Conservation (phyloP, 768 basidiomycete genomes). For the Amanita pseudoporphyria region DNA sequence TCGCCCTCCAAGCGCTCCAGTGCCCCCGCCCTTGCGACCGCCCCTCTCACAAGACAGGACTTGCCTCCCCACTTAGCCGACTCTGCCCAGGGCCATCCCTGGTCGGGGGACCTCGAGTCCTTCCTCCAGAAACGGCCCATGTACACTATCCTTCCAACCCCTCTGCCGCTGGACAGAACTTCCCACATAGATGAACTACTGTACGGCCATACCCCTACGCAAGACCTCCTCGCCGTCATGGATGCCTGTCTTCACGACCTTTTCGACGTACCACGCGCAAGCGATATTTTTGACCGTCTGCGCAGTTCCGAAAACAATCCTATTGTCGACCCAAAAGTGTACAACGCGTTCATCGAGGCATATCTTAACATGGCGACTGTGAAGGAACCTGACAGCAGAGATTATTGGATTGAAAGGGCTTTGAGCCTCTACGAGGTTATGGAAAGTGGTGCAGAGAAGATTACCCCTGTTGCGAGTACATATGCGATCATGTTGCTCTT, state of each 20-base stretch:
- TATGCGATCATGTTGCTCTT: slow-evolving; percentile 63
- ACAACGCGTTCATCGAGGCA: slow-evolving; percentile 60
- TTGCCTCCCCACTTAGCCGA: slow-evolving; percentile 24
- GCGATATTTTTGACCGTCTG: slow-evolving; percentile 58
- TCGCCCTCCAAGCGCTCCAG: slow-evolving; percentile 46
- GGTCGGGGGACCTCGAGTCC: slow-evolving; percentile 35
- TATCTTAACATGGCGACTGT: slow-evolving; percentile 49
- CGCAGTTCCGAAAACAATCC: slow-evolving; percentile 25
- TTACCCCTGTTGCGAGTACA: slow-evolving; percentile 44
- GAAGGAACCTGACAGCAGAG: slow-evolving; percentile 33
- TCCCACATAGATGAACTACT: slow-evolving; percentile 36
- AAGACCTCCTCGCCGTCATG: slow-evolving; percentile 69
- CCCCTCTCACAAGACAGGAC: slow-evolving; percentile 26
- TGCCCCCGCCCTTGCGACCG: slow-evolving; percentile 43
- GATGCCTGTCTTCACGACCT: slow-evolving; percentile 72
- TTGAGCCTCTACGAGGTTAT: slow-evolving; percentile 52
- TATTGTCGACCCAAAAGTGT: slow-evolving; percentile 36
- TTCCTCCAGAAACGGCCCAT: slow-evolving; percentile 40
- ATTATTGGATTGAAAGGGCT: slow-evolving; percentile 53
- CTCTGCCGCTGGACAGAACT: slow-evolving; percentile 41
- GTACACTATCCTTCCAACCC: slow-evolving; percentile 57
- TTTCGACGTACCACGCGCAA: slow-evolving; percentile 72
- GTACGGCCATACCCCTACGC: slow-evolving; percentile 56
- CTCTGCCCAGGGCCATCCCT: too few species aligned
- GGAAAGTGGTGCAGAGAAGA: slow-evolving; percentile 36